These are phyloP conservation scores for Boletus sp. DNA, from an alignment of 768 basidiomycete species.

Conservation along the genomic window DNA sequence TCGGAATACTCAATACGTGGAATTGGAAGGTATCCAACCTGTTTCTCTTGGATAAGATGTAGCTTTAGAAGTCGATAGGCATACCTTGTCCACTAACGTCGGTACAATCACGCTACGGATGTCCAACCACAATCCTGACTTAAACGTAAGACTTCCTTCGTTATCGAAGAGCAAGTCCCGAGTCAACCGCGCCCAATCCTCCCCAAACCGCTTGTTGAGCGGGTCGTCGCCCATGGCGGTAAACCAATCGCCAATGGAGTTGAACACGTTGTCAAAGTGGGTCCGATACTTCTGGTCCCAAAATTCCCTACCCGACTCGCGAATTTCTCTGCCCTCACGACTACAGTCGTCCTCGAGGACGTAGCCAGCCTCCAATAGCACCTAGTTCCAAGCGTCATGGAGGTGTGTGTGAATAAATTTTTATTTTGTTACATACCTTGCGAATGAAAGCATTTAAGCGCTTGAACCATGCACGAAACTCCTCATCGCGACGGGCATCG, in stretches of 20 bases:
- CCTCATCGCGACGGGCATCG: constrained; percentile 73
- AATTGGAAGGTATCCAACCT: constrained; percentile 84
- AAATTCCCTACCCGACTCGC: constrained; percentile 72
- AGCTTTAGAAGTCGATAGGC: constrained; percentile 11
- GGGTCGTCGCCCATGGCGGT: constrained; percentile 83
- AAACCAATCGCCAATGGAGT: constrained; percentile 75
- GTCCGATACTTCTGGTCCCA: constrained; percentile 70
- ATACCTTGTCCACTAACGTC: constrained; percentile 67
- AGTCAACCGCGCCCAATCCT: constrained; percentile 80
- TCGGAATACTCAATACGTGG: constrained; percentile 94
- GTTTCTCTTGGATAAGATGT: neutral
- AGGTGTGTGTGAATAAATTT: neutral
- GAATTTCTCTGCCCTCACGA: constrained; percentile 58
- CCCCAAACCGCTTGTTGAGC: constrained; percentile 74
- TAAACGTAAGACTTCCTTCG: constrained; percentile 86
- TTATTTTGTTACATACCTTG: constrained; percentile 41
- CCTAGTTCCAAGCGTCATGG: constrained; percentile 34
- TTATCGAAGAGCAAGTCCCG: constrained; percentile 74
- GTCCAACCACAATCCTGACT: constrained; percentile 86
- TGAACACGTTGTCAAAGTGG: constrained; percentile 82
- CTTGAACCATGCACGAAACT: constrained; percentile 72
- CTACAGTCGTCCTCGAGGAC: constrained; percentile 79
- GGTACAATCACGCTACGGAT: constrained; percentile 83
- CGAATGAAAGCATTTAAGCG: constrained; percentile 61
- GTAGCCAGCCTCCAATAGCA: constrained; percentile 80